A percentile compares a stretch with the other conserved stretches of the same genome.
Evolutionary conservation across 805 yeast species (phyloP).

Genomic region (Scheffersomyces spartinae): DNA sequence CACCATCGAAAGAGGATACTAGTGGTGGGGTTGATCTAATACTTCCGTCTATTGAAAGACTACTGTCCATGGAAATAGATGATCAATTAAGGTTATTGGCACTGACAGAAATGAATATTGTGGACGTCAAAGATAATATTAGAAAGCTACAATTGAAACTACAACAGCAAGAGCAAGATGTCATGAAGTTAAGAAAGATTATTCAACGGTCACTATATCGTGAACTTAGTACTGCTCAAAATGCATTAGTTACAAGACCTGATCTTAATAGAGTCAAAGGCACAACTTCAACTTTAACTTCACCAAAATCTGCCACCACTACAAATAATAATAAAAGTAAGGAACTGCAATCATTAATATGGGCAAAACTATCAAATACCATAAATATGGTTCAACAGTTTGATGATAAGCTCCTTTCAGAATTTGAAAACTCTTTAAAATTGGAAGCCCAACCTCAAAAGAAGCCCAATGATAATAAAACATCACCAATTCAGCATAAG

Average conservation of each 20-base stretch:
- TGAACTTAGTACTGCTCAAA: too few relatives aligned
- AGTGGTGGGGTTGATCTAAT: too few relatives aligned
- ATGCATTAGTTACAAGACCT: too few relatives aligned
- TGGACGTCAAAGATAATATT: conserved; percentile 29
- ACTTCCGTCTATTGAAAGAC: conserved; percentile 19
- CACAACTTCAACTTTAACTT: too few relatives aligned
- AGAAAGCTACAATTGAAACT: conserved; percentile 13
- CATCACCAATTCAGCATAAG: too few relatives aligned
- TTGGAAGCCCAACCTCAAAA: conserved; percentile 6
- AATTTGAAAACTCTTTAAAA: conserved; percentile 23
- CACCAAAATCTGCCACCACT: too few relatives aligned
- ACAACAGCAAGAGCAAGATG: conserved; percentile 18
- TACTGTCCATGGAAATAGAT: conserved; percentile 17
- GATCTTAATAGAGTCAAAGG: too few relatives aligned
- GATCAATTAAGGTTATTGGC: conserved; percentile 33
- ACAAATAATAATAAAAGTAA: too few relatives aligned
- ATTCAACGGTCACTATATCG: conserved; percentile 28
- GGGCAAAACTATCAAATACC: conserved; percentile 24
- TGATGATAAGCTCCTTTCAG: conserved; percentile 29
- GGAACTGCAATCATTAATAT: too few relatives aligned
- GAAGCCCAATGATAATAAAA: too few relatives aligned
- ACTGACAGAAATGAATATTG: conserved; percentile 30
- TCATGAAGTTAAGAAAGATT: conserved; percentile 21
- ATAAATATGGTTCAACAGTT: conserved; percentile 26
- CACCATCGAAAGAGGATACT: too few relatives aligned